phyloP scores from a whole-genome alignment of 164 flowering plant genomes.

The Vitis labrusca region DNA sequence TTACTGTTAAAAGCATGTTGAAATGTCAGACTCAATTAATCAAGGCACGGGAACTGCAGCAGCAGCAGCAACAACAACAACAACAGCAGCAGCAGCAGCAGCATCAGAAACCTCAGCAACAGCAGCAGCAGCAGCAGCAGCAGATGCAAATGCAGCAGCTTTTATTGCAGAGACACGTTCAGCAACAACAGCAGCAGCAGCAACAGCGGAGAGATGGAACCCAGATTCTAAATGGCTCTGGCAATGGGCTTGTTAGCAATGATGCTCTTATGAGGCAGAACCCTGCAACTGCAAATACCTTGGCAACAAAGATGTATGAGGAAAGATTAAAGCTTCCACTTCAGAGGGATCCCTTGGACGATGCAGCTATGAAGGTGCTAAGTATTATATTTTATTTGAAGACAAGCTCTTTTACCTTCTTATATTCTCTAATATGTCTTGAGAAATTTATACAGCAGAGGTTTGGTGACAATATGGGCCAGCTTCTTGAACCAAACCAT shows the following conservation, averaged over 20 bases:
- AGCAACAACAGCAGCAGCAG: constrained; percentile 36
- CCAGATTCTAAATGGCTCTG: constrained; percentile 22
- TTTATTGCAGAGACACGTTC: constrained; percentile 34
- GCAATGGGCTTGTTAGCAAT: constrained; percentile 28
- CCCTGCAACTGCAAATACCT: constrained; percentile 64
- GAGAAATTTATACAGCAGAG: constrained; percentile 51
- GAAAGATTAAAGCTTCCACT: constrained; percentile 71
- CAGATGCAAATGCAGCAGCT: constrained; percentile 52
- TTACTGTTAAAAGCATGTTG: too few relatives aligned
- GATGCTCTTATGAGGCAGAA: constrained; percentile 67
- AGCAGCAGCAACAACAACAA: constrained; percentile 42
- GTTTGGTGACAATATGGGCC: constrained; percentile 63
- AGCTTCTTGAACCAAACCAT: constrained; percentile 74
- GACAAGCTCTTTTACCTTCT: not conserved
- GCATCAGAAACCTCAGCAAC: constrained; percentile 34
- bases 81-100: constrained; percentile 63
- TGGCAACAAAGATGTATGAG: constrained; percentile 86
- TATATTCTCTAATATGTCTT: not conserved
- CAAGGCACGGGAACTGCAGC: constrained; percentile 56
- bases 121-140: constrained; percentile 40
- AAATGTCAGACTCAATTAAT: constrained; percentile 50
- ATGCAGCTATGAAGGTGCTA: constrained; percentile 70
- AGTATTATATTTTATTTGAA: not conserved
- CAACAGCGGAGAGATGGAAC: constrained; percentile 30
- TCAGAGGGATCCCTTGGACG: constrained; percentile 75